A percentile compares a stretch with the other conserved stretches of the same genome.
Evolutionary conservation across 495 filamentous ascomycete genomes (phyloP).

Genomic region (Xanthoparmelia taractica): DNA sequence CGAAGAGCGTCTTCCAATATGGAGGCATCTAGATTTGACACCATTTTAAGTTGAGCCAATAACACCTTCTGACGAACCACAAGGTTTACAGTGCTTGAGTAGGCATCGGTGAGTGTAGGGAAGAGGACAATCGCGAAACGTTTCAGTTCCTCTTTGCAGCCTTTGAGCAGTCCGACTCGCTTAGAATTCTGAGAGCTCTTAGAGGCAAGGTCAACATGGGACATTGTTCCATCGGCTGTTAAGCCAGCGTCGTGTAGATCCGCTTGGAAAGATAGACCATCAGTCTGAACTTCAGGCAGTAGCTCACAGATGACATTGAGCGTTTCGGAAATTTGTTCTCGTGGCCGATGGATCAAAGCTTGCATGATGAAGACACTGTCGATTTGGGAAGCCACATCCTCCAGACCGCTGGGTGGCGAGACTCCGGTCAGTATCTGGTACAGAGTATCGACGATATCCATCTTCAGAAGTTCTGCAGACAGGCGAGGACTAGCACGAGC

Average conservation of each 20-base stretch:
- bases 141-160: constrained; percentile 76
- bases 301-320: constrained; percentile 97
- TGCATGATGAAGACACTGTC: constrained; percentile 99
- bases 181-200: constrained; percentile 66
- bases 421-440: constrained; percentile 97
- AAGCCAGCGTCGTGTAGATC: constrained; percentile 46
- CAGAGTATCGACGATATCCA: constrained; percentile 95
- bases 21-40: constrained; percentile 80
- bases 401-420: constrained; percentile 72
- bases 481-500: constrained; percentile 79
- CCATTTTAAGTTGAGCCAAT: constrained; percentile 92
- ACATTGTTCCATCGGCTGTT: constrained; percentile 31
- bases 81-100: constrained; percentile 97
- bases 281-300: constrained; percentile 57
- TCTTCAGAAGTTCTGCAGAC: constrained; percentile 86
- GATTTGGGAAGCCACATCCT: constrained; percentile 79
- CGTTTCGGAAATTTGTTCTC: constrained; percentile 94
- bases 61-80: constrained; percentile 95
- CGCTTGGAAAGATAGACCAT: constrained; percentile 44
- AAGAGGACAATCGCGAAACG: constrained; percentile 93
- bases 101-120: constrained; percentile 93
- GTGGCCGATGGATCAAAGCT: constrained; percentile 89
- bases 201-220: constrained; percentile 35
- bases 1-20: constrained; percentile 83
- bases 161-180: constrained; percentile 65